Conservation (phyloP, 73 alveolate genomes). For the Diophrys appendiculata region DNA sequence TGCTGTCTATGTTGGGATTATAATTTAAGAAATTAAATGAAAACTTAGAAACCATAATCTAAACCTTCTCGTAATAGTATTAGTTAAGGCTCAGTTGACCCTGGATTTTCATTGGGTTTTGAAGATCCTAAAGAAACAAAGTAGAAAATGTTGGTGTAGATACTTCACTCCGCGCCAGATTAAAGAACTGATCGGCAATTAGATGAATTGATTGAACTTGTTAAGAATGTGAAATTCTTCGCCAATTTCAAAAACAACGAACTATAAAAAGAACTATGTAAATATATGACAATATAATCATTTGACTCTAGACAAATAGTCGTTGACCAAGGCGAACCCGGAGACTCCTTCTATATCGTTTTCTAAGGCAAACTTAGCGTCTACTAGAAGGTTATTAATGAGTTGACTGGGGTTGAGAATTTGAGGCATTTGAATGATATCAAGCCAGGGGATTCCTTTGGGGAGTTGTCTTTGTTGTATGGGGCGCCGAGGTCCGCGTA, state of each 20-base stretch:
- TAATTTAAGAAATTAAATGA: no score
- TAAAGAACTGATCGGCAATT: no score
- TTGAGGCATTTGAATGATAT: conserved; percentile 3
- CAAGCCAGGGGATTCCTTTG: conserved; percentile 73
- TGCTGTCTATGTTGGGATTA: no score
- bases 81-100: no score
- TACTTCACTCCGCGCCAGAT: no score
- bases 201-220: no score
- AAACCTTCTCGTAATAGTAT: no score
- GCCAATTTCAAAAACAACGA: conserved; percentile 47
- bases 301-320: conserved; percentile 35
- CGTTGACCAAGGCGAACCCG: conserved; percentile 61
- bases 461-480: conserved; percentile 75
- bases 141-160: no score
- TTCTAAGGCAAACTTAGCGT: conserved; percentile 60
- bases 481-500: conserved; percentile 83
- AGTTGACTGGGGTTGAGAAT: conserved; percentile 16
- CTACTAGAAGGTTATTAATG: conserved; percentile 20
- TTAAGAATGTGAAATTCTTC: conserved; percentile 54
- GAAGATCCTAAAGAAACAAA: no score
- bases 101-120: no score
- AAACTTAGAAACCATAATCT: no score
- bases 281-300: conserved; percentile 40
- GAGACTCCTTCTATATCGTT: conserved; percentile 62
- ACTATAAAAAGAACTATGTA: conserved; percentile 49